Evolutionary conservation across 2,329 filamentous ascomycete species (phyloP).

Genomic region (Hymenoscyphus albidus): DNA sequence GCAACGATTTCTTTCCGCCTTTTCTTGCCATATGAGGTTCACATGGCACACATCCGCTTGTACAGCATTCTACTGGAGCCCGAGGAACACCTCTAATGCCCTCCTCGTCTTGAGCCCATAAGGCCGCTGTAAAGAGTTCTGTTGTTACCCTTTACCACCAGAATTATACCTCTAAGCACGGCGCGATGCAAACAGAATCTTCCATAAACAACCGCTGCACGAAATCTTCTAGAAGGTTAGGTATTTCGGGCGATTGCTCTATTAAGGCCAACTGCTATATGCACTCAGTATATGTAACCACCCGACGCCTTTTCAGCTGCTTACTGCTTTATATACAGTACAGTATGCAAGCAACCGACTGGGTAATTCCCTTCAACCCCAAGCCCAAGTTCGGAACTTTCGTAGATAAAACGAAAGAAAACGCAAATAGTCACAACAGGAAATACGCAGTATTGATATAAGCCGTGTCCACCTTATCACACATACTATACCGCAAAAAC

Average conservation of each 20-base stretch:
- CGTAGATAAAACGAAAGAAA: neutral
- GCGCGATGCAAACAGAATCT: no score
- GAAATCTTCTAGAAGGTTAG: neutral
- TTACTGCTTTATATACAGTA: no score
- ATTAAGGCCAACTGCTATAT: neutral
- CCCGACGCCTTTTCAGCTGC: neutral
- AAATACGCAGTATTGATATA: neutral
- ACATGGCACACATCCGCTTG: neutral
- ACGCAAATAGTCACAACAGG: neutral
- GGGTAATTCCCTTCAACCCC: neutral
- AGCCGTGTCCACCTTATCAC: neutral
- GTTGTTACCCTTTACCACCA: no score
- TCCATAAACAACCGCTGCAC: no score
- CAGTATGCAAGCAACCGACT: neutral
- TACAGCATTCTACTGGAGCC: no score
- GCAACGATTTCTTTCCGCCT: neutral
- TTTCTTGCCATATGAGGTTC: neutral
- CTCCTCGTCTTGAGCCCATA: no score
- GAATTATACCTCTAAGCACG: no score
- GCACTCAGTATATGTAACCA: neutral
- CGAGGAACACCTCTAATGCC: no score
- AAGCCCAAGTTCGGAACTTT: neutral
- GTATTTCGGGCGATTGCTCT: neutral
- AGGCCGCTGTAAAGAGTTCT: no score
- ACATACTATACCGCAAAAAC: neutral